phyloP scores from a whole-genome alignment of 2,329 filamentous ascomycete genomes.

The Diaporthe amygdali region DNA sequence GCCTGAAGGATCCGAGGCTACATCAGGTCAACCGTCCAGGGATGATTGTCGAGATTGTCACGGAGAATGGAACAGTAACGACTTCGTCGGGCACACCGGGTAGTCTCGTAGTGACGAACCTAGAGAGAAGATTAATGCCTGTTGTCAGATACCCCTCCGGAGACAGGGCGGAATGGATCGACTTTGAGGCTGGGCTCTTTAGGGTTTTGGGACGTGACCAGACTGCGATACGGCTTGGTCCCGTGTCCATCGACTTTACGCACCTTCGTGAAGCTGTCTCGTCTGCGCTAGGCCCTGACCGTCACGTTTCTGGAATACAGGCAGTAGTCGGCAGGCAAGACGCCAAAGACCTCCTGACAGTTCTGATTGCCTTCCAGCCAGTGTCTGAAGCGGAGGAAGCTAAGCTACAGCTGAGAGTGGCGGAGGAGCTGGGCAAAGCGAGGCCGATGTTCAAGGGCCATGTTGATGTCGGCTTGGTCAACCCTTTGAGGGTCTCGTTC shows the following conservation, averaged over 20 bases:
- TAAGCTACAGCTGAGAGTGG: neutral
- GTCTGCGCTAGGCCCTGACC: neutral
- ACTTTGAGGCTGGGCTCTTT: neutral
- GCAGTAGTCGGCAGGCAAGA: neutral
- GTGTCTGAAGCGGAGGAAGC: neutral
- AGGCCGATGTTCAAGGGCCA: slow-evolving; percentile 1
- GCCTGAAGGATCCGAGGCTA: neutral
- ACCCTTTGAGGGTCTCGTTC: neutral
- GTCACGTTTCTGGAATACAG: neutral
- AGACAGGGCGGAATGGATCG: slow-evolving; percentile 11
- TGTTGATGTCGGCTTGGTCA: neutral
- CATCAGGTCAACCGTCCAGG: neutral
- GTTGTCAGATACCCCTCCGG: slow-evolving; percentile 13
- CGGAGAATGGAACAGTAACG: neutral
- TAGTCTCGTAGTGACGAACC: slow-evolving; percentile 5
- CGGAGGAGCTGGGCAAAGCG: neutral
- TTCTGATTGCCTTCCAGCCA: neutral
- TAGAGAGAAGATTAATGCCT: neutral
- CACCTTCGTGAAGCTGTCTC: slow-evolving; percentile 3
- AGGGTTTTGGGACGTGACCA: neutral
- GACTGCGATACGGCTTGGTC: slow-evolving; percentile 2
- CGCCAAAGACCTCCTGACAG: neutral
- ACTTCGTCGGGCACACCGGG: neutral
- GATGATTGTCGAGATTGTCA: neutral
- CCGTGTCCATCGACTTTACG: slow-evolving; percentile 9